Evolutionary conservation across 106 monocot species (phyloP).

Genomic region (Dioscorea alata): DNA sequence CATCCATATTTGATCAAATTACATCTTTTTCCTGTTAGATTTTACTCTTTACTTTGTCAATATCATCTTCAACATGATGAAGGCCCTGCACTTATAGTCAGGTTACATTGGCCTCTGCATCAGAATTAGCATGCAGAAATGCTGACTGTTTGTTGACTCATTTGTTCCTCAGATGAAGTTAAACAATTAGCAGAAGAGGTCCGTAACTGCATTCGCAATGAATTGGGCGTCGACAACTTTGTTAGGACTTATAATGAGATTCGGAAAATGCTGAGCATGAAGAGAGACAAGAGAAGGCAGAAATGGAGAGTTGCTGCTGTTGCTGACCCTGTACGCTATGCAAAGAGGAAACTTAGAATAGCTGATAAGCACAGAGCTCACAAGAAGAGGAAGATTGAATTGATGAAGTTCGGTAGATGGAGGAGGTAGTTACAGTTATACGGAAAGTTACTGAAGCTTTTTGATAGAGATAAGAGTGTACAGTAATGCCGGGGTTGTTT

Average conservation of each 20-base stretch:
- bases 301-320: constrained; percentile 54
- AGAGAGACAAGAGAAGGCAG: constrained; percentile 62
- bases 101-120: no score
- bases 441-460: no score
- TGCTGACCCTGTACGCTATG: constrained; percentile 60
- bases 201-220: constrained; percentile 32
- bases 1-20: no score
- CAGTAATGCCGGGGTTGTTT: no score
- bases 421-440: constrained; percentile 14
- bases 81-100: no score
- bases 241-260: constrained; percentile 65
- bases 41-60: no score
- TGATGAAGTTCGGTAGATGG: constrained; percentile 55
- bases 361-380: constrained; percentile 65
- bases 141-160: not conserved
- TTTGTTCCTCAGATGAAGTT: constrained; percentile 52
- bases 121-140: no score
- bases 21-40: no score
- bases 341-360: constrained; percentile 65
- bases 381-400: constrained; percentile 68
- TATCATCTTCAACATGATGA: no score
- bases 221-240: constrained; percentile 57
- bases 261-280: constrained; percentile 60
- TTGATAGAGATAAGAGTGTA: no score
- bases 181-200: constrained; percentile 70